These are phyloP conservation scores for Trichoderma asperelloides DNA, from an alignment of 495 filamentous ascomycete genomes.

Conservation along the genomic window DNA sequence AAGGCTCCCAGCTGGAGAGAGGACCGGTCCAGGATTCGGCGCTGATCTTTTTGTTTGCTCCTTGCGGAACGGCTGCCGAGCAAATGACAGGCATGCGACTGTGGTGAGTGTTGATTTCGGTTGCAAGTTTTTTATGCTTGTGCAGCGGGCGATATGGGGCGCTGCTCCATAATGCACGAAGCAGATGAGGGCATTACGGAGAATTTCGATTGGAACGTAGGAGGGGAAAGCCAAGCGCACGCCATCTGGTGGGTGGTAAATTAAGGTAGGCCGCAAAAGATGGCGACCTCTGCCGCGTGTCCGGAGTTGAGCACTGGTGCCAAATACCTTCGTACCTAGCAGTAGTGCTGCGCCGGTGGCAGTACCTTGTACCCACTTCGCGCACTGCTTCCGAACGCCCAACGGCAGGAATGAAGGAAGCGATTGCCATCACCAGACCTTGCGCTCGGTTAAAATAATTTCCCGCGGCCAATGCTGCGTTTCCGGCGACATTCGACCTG, in stretches of 20 bases:
- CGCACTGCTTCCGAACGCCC: neutral
- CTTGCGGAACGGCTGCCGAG: too few species aligned
- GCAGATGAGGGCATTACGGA: neutral
- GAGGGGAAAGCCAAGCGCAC: neutral
- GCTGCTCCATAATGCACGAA: neutral
- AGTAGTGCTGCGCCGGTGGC: too few species aligned
- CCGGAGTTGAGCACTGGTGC: neutral
- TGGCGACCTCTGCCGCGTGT: too few species aligned
- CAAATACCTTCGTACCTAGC: neutral
- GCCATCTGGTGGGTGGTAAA: neutral
- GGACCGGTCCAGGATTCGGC: neutral
- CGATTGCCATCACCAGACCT: slow-evolving; percentile 4
- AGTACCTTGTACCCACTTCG: neutral
- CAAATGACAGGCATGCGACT: neutral
- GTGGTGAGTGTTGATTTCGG: neutral
- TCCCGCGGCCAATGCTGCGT: neutral
- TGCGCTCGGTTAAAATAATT: neutral
- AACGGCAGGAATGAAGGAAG: neutral
- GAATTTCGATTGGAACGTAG: neutral
- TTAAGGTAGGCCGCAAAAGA: neutral
- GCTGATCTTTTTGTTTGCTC: too few species aligned
- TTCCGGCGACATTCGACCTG: neutral
- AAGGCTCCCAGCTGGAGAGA: neutral
- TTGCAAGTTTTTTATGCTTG: neutral
- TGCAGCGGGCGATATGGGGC: neutral